These are phyloP conservation scores for Cantharellus anzutake DNA, from an alignment of 768 basidiomycete species.

Conservation along the genomic window DNA sequence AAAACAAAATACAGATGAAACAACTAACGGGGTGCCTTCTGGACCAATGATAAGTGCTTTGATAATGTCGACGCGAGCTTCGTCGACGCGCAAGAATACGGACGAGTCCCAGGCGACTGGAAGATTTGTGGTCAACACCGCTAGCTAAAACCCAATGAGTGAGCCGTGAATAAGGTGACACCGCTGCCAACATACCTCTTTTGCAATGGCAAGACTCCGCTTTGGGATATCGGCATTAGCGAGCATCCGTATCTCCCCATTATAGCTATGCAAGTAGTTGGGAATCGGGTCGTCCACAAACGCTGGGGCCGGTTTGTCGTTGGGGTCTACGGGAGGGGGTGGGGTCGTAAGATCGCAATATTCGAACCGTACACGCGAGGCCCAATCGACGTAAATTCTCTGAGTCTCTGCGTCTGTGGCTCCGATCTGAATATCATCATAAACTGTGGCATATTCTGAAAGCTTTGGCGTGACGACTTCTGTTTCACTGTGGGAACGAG, in stretches of 20 bases:
- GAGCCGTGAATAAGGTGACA: neutral
- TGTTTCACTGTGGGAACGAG: neutral
- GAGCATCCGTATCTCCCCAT: conserved; percentile 68
- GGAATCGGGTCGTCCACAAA: conserved; percentile 32
- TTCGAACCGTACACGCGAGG: conserved; percentile 63
- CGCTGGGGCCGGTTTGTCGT: conserved; percentile 16
- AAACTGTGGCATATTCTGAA: conserved; percentile 46
- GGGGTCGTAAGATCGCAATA: conserved; percentile 70
- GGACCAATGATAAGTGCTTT: conserved; percentile 81
- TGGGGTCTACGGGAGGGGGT: conserved; percentile 1
- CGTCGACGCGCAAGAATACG: conserved; percentile 83
- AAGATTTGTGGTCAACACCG: conserved; percentile 80
- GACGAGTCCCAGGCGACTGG: conserved; percentile 94
- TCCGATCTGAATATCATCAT: conserved; percentile 40
- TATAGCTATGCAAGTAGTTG: conserved; percentile 67
- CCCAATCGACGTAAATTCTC: conserved; percentile 72
- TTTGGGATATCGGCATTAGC: conserved; percentile 77
- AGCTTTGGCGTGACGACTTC: conserved; percentile 37
- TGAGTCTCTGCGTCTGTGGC: conserved; percentile 45
- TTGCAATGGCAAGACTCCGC: conserved; percentile 83
- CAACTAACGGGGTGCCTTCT: conserved; percentile 71
- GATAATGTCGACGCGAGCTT: conserved; percentile 78
- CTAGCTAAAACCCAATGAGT: conserved; percentile 34
- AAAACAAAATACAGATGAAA: neutral
- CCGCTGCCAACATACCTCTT: conserved; percentile 37